Conservation (phyloP, 768 basidiomycete species). For the Tremella fuciformis region DNA sequence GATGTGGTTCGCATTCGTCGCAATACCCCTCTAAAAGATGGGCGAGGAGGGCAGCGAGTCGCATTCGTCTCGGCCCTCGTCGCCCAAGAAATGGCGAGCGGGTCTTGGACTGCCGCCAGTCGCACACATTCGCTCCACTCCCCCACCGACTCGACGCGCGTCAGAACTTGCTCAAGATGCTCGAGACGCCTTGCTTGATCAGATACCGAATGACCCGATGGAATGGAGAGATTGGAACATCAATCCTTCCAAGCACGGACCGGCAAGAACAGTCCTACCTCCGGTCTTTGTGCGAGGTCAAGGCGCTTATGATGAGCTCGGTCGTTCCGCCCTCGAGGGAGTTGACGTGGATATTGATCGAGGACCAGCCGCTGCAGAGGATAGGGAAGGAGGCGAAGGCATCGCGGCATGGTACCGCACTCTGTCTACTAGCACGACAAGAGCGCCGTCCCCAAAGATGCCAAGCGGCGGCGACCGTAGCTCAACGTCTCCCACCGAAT, state of each 20-base stretch:
- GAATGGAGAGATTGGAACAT: constrained; percentile 42
- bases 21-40: no score
- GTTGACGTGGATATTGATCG: constrained; percentile 25
- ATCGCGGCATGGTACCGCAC: constrained; percentile 35
- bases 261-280: constrained; percentile 17
- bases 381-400: constrained; percentile 22
- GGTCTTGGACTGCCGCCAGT: constrained; percentile 38
- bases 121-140: constrained; percentile 25
- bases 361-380: constrained; percentile 16
- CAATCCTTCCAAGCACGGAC: constrained; percentile 39
- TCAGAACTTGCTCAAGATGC: background rate
- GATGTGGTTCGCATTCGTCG: no score
- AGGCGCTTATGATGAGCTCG: constrained; percentile 36
- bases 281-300: constrained; percentile 31
- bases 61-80: no score
- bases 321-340: constrained; percentile 30
- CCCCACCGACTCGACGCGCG: background rate
- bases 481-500: no score
- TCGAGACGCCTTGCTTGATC: constrained; percentile 1
- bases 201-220: background rate
- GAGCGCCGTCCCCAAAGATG: background rate
- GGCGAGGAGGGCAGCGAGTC: no score
- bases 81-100: constrained; percentile 12
- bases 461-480: no score
- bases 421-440: constrained; percentile 13